Evolutionary conservation across 306 rosid genomes (phyloP).

Genomic region (Prunus armeniaca): DNA sequence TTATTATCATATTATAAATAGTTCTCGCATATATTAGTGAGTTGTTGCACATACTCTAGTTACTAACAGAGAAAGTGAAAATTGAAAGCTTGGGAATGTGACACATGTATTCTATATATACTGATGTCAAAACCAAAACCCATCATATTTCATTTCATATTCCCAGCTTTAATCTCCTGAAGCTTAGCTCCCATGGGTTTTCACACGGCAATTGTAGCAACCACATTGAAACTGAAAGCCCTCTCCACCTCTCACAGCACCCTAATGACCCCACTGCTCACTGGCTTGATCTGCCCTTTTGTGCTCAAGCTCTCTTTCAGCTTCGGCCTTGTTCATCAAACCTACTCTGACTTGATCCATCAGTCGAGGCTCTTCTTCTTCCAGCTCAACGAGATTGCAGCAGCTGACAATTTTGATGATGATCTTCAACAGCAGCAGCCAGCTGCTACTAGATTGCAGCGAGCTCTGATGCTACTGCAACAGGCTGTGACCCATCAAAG

Average conservation of each 20-base stretch:
- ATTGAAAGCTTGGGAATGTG: background rate
- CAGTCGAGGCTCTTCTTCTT: constrained; percentile 51
- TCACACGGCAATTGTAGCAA: constrained; percentile 9
- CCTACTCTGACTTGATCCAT: constrained; percentile 22
- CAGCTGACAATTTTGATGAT: background rate
- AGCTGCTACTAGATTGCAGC: constrained; percentile 27
- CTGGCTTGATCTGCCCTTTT: constrained; percentile 24
- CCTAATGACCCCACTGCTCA: constrained; percentile 15
- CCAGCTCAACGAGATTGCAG: constrained; percentile 38
- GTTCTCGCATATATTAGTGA: too few relatives aligned
- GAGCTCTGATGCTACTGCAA: constrained; percentile 19
- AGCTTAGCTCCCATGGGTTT: background rate
- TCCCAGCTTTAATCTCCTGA: background rate
- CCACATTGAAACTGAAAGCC: background rate
- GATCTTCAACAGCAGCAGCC: background rate
- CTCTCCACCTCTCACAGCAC: constrained; percentile 15
- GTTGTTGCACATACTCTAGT: too few relatives aligned
- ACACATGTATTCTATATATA: background rate
- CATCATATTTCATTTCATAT: background rate
- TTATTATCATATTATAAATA: too few relatives aligned
- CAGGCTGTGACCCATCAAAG: background rate
- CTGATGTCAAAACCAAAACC: background rate
- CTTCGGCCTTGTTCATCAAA: constrained; percentile 23
- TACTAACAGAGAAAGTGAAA: background rate
- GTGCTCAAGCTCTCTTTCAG: constrained; percentile 37